Base-by-base conservation (phyloP, 345 rosid genomes). In the Ceriops tagal region DNA sequence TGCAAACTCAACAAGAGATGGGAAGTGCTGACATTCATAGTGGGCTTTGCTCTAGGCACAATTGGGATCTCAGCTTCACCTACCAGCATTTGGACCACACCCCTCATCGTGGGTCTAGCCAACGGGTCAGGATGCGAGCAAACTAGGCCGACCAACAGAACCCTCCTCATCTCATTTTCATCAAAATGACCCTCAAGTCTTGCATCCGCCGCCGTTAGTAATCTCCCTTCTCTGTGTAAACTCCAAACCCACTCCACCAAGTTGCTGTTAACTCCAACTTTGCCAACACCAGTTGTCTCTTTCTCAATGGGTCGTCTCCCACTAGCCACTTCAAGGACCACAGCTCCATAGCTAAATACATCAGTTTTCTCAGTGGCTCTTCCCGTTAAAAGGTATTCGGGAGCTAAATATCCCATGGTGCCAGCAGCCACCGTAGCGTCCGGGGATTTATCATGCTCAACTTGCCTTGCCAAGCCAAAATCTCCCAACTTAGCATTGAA, bases 161-260 rank as follows among this genome's bases (percentile, higher is more conserved):
- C 89, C 85, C 82, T 83, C 65, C 67, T 78, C 84, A 92, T 84
- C 64, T 89, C 99, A 18, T 22, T 79, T 78, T 83, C 89, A 5
- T 82, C 79, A 39, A 83, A 84, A 53, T 81, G 83, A 5, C 88
- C 90, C 0, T 72, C 87, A 0, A 96, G 91, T 75, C 90, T 85
- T 0, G 79, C 76, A 65, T 96, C 99, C 1, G 88, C 95, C 5
- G 97, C 93, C 35, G 69, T 71, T 52, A 89, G 64, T 49, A 96
- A 69, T 70, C 82, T 80, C 26, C 90, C 98, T 68, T 90, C 98
- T 59, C 92, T 80, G 80, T 92, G 92, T 73, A 92, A 77, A 24
- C 87, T 79, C 99, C 99, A 92, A 27, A 90, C 98, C 99, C 99
- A 96, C 59, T 92, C 98, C 46, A 96, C 99, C 77, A 96, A 81